Evolutionary conservation across 176 grass and related monocot genomes (phyloP).

Genomic region (Hordeum vulgare): MorexV3_pseudomolecules_assembly NC_058518.1:412738633-412739132

Average conservation of each 20-base stretch:
- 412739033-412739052: constrained; percentile 27
- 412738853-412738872: constrained; percentile 34
- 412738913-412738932: neutral
- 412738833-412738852: constrained; percentile 54
- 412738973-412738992: neutral
- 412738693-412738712: neutral
- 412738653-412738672: neutral
- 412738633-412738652: neutral
- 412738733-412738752: neutral
- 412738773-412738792: constrained; percentile 53
- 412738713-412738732: neutral
- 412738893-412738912: neutral
- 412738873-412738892: neutral
- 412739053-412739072: neutral
- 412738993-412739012: neutral
- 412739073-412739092: constrained; percentile 9
- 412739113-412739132: neutral
- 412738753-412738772: constrained; percentile 1
- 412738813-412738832: constrained; percentile 36
- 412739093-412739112: neutral
- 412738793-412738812: constrained; percentile 4
- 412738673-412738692: neutral
- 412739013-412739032: constrained; percentile 3
- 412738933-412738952: neutral
- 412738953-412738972: too few species aligned